A percentile compares a stretch with the other conserved stretches of the same genome.
phyloP scores from a whole-genome alignment of 179 eudicot genomes.

The Drosera spatulata region DNA sequence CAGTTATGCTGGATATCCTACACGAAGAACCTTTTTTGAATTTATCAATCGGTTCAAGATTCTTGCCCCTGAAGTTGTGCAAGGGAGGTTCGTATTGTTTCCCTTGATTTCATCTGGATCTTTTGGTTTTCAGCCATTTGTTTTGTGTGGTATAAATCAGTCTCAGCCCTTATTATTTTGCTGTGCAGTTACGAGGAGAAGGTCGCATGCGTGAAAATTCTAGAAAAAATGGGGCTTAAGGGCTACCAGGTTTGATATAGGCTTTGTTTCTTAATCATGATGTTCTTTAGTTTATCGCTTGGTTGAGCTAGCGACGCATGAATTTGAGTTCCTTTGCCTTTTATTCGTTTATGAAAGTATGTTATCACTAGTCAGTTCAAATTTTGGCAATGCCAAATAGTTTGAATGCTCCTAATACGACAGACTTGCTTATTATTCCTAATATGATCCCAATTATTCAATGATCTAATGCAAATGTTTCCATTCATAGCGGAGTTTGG shows the following conservation, averaged over 20 bases:
- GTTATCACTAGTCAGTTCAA: not conserved
- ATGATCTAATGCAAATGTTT: no score
- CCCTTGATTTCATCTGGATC: not conserved
- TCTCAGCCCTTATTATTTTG: constrained; percentile 12
- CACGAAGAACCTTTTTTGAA: constrained; percentile 71
- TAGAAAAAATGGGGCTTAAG: constrained; percentile 68
- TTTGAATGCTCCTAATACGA: no score
- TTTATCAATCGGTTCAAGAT: constrained; percentile 70
- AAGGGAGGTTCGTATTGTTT: constrained; percentile 45
- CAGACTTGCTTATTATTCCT: no score
- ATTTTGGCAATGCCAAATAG: not conserved
- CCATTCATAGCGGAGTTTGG: no score
- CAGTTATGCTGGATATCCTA: constrained; percentile 97
- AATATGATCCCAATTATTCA: no score
- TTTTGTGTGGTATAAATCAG: constrained; percentile 10
- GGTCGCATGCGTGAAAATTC: constrained; percentile 58
- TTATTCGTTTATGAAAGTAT: not conserved
- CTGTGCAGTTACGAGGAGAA: constrained; percentile 54
- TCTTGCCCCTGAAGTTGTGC: constrained; percentile 72
- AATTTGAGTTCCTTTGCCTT: not conserved
- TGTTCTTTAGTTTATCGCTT: not conserved
- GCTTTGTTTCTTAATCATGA: not conserved
- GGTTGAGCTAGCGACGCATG: not conserved
- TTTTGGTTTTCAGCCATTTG: constrained; percentile 4
- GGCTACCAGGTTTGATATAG: constrained; percentile 59